Base-by-base conservation (phyloP, 1,284 basidiomycete species). In the Coniophora puteana region DNA sequence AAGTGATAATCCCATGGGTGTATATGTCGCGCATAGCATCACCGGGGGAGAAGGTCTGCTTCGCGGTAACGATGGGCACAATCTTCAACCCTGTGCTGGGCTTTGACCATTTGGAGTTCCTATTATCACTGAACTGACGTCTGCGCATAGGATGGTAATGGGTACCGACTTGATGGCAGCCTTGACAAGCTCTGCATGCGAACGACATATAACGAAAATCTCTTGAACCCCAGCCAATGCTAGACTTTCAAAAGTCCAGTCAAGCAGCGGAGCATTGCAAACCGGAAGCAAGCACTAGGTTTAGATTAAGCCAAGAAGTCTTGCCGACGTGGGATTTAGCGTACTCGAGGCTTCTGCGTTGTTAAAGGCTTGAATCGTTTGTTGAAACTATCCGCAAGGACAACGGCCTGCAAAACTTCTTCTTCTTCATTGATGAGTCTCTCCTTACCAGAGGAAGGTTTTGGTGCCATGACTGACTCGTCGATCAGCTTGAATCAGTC, bases 21-120 rank as follows among this genome's bases (percentile, higher is more conserved):
- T 99, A 98, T 51, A 98, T 84, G 64, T 99, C 94, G 47, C 96
- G 84, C 75, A 99, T 83, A 23, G 93, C 93, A 62, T 99, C 96
- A 11, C 96, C 95, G 0, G 91, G 84, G 2, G 93, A 93, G 61
- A 85, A 87, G 2, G 93, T 93, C 55, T 90, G 84, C 59, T 84
- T 86, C 41, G 89, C 85, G 14, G 89, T 92, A 52, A 93, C 76
- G 48, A 96, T 86, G 41, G 92, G 88, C 32, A 87, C 80, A 49
- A 96, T 91, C 66, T 88, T 89, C 58, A 94, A 76, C 8, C 86
- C 85, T 27, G 80, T 79, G 43, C 75, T 74, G 23, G 81, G 76
- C 53, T 79, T 80, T 20, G 83, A 83, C 87, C 87, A 91, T 73
- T 82, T 85, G 16, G 87, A 90, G 45, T 80, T 74, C 44, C 86